Evolutionary conservation across 1,139 yeast genomes (phyloP), one percentile per base, ranked within the genome.

Genomic region (Debaryomyces subglobosus): DNA sequence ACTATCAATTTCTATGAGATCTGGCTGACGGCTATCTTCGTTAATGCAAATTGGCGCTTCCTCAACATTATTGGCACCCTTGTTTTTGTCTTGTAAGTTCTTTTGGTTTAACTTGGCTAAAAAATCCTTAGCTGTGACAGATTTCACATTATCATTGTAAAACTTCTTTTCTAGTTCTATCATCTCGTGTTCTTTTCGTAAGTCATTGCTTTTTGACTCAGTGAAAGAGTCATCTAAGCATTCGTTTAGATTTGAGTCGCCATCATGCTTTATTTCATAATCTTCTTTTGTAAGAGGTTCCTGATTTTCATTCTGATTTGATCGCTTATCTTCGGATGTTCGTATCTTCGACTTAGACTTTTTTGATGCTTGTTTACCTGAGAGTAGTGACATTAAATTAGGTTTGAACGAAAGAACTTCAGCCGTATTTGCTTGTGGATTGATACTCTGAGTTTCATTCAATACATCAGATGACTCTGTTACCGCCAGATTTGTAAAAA

Each of bases 131-230:
- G 77, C 68, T 7, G 72, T 61, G 0, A 69, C 63, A 0, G 70
- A 48, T 39, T 61, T 62, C 0, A 53, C 43, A 4, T 59, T 55
- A 6, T 55, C 45, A 1, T 59, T 57, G 49, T 50, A 64, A 13
- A 73, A 62, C 54, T 69, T 70, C 52, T 61, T 60, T 52, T 76
- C 79, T 13, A 74, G 53, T 30, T 70, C 76, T 12, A 57, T 48
- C 10, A 69, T 48, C 20, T 62, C 64, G 23, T 53, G 48, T n/a
- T 62, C 67, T 24, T 53, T 53, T 20, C 50, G 50, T 12, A 54
- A 48, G 18, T 52, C 54, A 24, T 51, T 47, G 21, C 58, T 50
- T 38, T 51, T 56, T 5, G 49, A 39, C 33, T 61, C 64, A 6
- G 59, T 57, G 41, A 58, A 59, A 3, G 64, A 57, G 21, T 50